These are phyloP conservation scores for Aspergillus bertholletiae DNA, from an alignment of 495 filamentous ascomycete genomes.

Conservation along the genomic window DNA sequence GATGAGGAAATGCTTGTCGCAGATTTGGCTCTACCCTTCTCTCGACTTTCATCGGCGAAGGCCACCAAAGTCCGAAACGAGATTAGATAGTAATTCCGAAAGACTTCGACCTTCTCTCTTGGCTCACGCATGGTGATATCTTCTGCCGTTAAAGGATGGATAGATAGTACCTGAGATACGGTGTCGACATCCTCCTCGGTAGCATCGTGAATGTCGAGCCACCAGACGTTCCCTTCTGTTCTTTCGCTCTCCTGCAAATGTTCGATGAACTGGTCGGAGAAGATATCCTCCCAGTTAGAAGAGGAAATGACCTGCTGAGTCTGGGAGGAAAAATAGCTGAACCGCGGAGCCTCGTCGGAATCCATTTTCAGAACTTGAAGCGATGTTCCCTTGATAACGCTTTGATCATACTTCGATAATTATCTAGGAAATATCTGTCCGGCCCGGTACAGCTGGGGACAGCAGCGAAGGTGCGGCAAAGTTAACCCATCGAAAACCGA, in stretches of 20 bases:
- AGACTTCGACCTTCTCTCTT: constrained; percentile 94
- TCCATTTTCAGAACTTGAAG: neutral
- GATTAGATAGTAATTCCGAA: constrained; percentile 89
- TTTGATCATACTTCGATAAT: neutral
- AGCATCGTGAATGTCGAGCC: constrained; percentile 85
- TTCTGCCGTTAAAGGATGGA: constrained; percentile 88
- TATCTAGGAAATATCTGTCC: neutral
- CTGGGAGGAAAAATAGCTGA: neutral
- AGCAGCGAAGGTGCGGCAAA: neutral
- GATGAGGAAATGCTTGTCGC: constrained; percentile 35
- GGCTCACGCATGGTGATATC: constrained; percentile 88
- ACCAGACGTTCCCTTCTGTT: constrained; percentile 52
- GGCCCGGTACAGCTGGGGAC: neutral
- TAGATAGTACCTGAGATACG: constrained; percentile 76
- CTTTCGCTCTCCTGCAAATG: neutral
- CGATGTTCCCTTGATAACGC: neutral
- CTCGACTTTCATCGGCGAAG: constrained; percentile 19
- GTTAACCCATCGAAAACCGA: neutral
- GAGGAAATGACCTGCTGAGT: neutral
- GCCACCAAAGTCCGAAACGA: constrained; percentile 84
- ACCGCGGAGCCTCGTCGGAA: neutral
- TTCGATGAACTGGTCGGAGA: neutral
- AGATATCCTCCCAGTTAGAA: neutral
- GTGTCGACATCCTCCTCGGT: constrained; percentile 76
- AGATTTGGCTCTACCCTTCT: neutral